Conservation (phyloP, 1,139 yeast genomes). For the Wickerhamiella infanticola region DNA sequence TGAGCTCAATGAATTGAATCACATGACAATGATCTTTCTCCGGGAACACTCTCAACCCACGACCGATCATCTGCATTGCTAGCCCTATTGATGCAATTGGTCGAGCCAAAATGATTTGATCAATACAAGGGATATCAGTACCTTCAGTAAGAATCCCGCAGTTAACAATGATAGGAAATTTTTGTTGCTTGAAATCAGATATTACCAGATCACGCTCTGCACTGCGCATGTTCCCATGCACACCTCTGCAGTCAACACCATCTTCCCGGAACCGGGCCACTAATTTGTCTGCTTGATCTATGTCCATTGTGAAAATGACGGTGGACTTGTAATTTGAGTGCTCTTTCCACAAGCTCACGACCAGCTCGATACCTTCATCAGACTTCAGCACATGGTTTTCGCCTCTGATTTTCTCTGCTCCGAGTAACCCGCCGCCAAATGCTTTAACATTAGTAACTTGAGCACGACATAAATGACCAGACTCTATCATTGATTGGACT, state of each 20-base stretch:
- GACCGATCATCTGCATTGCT: slow-evolving; percentile 77
- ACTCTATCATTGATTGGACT: slow-evolving; percentile 50
- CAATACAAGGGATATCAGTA: slow-evolving; percentile 85
- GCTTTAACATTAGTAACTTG: slow-evolving; percentile 41
- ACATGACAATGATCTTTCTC: slow-evolving; percentile 57
- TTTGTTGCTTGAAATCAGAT: slow-evolving; percentile 44
- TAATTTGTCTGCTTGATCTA: slow-evolving; percentile 46
- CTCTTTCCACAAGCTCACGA: slow-evolving; percentile 42
- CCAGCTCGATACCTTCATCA: slow-evolving; percentile 34
- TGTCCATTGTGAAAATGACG: slow-evolving; percentile 62
- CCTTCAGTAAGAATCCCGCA: slow-evolving; percentile 93
- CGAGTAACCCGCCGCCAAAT: neutral
- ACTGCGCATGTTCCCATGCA: slow-evolving; percentile 50
- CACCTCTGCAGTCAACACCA: slow-evolving; percentile 60
- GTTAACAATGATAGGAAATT: slow-evolving; percentile 60
- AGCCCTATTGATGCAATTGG: slow-evolving; percentile 67
- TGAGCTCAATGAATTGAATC: slow-evolving; percentile 39
- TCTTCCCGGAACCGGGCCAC: slow-evolving; percentile 37
- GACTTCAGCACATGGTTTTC: slow-evolving; percentile 7
- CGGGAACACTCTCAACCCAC: slow-evolving; percentile 57
- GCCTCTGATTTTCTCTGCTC: neutral
- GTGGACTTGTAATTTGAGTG: slow-evolving; percentile 39
- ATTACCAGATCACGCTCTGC: slow-evolving; percentile 39
- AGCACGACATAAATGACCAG: slow-evolving; percentile 57
- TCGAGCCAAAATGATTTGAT: slow-evolving; percentile 59